Base-by-base conservation (phyloP, 2,329 filamentous ascomycete species). In the Clonostachys rhizophaga region DNA sequence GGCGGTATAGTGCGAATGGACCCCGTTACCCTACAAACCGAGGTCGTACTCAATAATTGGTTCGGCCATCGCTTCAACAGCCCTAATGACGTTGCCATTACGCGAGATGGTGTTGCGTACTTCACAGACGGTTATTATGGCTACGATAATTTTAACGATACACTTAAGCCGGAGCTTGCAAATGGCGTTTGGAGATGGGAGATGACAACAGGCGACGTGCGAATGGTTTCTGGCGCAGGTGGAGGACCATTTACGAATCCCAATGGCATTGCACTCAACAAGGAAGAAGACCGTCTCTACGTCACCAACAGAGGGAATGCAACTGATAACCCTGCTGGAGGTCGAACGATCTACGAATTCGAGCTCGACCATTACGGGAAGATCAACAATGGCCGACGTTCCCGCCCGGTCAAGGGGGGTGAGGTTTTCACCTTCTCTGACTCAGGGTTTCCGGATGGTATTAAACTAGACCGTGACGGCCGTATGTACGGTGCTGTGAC, bases 41-140 rank as follows among this genome's bases (percentile, higher is more conserved):
- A 54, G 18, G 44, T 50, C 8, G 49, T 54, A 8, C 47, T 53
- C 0, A 49, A 54, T 17, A 52, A 54, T 37, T 54, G 42, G 24
- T 51, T 49, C 12, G 47, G 52, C 2, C 50, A 54, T 20, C 51
- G 52, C 3, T 54, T 54, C 43, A 54, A 54, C 43, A 54, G 52
- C 34, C 49, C 51, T 8, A 54, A 54, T 10, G 51, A 54, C 10
- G 42, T 54, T 2, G 49, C 53, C 1, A 54, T 53, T 20, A 53
- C 47, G 2, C 37, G 41, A 2, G 45, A 53, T 13, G 42, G 47
- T 6, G 47, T 54, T 8, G 51, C 51, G 7, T 53, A 46, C 40
- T 54, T 53, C 37, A 54, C 49, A 2, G 51, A 54, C 24, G 52
- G 52, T 2, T 54, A 53, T 24, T 54, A 54, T 30, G 51, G 51